Conservation (phyloP, 2,329 filamentous ascomycete species). For the Ceratocystiopsis brevicomis region DNA sequence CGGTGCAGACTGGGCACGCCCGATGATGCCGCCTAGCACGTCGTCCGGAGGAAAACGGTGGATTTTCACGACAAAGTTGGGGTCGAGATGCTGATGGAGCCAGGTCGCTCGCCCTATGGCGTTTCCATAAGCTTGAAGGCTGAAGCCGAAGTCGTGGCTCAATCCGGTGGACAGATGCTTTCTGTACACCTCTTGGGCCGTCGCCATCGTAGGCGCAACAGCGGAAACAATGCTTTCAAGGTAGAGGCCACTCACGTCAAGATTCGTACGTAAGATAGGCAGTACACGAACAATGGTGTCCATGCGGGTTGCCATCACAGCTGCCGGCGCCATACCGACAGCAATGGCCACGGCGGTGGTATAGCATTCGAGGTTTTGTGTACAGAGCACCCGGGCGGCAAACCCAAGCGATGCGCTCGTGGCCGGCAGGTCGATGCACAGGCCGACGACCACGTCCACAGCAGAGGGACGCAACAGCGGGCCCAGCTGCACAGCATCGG, state of each 20-base stretch:
- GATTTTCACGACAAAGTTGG: constrained; percentile 5
- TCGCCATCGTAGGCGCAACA: constrained; percentile 5
- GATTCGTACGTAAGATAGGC: constrained; percentile 2
- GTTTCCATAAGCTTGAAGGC: constrained; percentile 7
- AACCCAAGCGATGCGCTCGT: constrained; percentile 6
- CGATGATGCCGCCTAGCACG: neutral
- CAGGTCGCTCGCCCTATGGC: constrained; percentile 7
- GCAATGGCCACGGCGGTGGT: constrained; percentile 5
- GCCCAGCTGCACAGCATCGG: constrained; percentile 6
- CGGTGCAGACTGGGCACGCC: no score
- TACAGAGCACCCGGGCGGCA: constrained; percentile 6
- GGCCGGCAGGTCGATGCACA: constrained; percentile 7
- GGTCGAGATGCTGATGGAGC: constrained; percentile 5
- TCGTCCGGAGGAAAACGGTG: constrained; percentile 7
- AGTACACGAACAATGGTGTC: constrained; percentile 7
- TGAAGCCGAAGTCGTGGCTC: constrained; percentile 7
- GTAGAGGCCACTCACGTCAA: constrained; percentile 4
- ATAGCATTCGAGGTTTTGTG: constrained; percentile 5
- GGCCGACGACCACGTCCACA: constrained; percentile 7
- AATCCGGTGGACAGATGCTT: constrained; percentile 2
- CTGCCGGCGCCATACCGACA: neutral
- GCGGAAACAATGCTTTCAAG: constrained; percentile 3
- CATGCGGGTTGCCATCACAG: constrained; percentile 7
- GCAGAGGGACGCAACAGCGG: neutral
- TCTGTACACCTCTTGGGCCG: constrained; percentile 7